These are phyloP conservation scores for Trichosporon sp. DNA, from an alignment of 1,284 basidiomycete genomes.

Conservation along the genomic window DNA sequence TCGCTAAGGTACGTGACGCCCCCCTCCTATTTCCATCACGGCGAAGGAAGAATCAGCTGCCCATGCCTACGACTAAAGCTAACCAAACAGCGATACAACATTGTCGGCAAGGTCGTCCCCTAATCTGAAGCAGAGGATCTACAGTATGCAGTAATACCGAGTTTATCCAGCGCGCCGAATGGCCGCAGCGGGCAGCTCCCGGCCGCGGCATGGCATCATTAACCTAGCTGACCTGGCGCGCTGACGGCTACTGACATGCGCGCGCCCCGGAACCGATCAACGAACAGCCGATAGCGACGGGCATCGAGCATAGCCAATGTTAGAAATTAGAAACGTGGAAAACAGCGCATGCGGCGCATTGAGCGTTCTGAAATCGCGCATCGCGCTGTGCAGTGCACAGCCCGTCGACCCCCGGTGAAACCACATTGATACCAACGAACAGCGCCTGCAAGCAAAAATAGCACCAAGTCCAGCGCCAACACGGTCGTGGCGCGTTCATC, in stretches of 20 bases:
- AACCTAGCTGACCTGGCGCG: too few species aligned
- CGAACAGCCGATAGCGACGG: too few species aligned
- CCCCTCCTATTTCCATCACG: too few species aligned
- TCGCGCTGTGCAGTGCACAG: too few species aligned
- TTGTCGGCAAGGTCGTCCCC: constrained; percentile 69
- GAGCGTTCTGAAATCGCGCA: background rate
- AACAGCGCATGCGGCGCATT: background rate
- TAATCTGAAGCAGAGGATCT: constrained; percentile 17
- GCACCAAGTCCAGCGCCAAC: background rate
- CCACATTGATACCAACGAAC: too few species aligned
- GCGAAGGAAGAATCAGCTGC: background rate
- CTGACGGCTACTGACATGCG: too few species aligned
- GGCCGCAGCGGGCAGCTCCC: too few species aligned
- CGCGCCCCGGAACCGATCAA: too few species aligned
- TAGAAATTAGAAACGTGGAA: too few species aligned
- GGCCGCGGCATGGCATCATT: too few species aligned
- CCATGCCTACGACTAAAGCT: constrained; percentile 18
- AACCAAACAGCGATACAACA: constrained; percentile 68
- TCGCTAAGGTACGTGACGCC: constrained; percentile 60
- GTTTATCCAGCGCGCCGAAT: background rate
- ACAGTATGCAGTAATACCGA: background rate
- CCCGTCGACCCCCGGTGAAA: too few species aligned
- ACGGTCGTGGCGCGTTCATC: background rate
- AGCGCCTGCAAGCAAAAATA: background rate
- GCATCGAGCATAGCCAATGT: too few species aligned